Conservation (phyloP, 2,329 filamentous ascomycete species). For the Dendrostoma leiphaemia region DNA sequence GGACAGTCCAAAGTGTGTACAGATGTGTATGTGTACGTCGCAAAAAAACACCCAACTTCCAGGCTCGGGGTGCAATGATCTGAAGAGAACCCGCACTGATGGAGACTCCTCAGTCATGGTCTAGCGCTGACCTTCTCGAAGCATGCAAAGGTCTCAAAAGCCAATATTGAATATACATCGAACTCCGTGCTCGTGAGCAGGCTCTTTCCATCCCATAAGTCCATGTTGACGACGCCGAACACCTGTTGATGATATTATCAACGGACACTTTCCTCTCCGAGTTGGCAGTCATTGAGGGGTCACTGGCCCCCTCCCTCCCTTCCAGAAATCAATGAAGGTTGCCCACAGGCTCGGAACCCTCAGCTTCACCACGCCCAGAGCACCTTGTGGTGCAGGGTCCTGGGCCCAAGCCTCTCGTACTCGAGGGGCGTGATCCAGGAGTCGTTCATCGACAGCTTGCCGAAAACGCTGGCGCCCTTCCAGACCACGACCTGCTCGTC, state of each 20-base stretch:
- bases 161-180: background rate
- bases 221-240: background rate
- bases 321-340: background rate
- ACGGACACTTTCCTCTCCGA: background rate
- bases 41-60: too few relatives aligned
- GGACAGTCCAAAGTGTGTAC: too few relatives aligned
- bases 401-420: conserved; percentile 80
- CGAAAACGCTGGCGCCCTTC: conserved; percentile 98
- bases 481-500: conserved; percentile 96
- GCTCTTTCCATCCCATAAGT: background rate
- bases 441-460: conserved; percentile 87
- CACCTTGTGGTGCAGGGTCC: conserved; percentile 82
- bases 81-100: too few relatives aligned
- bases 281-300: background rate
- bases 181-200: background rate
- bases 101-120: background rate
- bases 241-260: background rate
- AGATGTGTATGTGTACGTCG: too few relatives aligned
- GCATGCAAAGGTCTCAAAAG: background rate
- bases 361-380: conserved; percentile 55
- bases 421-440: conserved; percentile 88
- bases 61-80: too few relatives aligned
- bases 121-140: background rate
- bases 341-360: background rate
- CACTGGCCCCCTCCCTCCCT: background rate